Conservation (phyloP, 2,329 filamentous ascomycete genomes). For the Colletotrichum noveboracense region DNA sequence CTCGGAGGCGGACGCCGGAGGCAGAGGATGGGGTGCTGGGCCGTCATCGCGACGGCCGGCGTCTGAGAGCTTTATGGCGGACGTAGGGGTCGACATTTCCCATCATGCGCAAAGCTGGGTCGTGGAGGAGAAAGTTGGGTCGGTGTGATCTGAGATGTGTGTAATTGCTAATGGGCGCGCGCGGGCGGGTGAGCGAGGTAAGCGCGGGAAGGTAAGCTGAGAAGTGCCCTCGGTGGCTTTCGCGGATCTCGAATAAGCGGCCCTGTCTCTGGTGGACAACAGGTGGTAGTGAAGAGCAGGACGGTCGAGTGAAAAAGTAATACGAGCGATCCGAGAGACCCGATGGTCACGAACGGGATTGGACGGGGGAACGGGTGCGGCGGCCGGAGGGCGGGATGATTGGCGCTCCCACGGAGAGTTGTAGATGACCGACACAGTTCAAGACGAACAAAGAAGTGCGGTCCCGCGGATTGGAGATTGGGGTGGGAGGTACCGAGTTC, state of each 20-base stretch:
- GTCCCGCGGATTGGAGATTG: background rate
- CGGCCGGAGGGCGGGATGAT: background rate
- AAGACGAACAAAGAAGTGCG: background rate
- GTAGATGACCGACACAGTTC: background rate
- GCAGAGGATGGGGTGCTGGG: background rate
- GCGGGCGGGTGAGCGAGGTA: background rate
- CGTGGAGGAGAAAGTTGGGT: background rate
- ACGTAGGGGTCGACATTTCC: constrained; percentile 21
- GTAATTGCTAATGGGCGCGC: background rate
- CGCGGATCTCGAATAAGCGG: background rate
- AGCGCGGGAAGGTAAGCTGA: constrained; percentile 9
- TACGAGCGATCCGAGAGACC: constrained; percentile 14
- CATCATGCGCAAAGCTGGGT: constrained; percentile 10
- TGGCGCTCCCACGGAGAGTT: background rate
- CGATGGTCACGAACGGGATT: background rate
- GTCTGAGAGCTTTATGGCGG: constrained; percentile 18
- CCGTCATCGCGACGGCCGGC: constrained; percentile 10
- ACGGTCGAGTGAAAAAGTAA: background rate
- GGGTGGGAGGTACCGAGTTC: background rate
- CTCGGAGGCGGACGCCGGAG: constrained; percentile 26
- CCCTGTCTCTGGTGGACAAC: background rate
- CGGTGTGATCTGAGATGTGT: background rate
- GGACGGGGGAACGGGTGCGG: background rate
- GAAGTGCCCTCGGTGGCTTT: background rate
- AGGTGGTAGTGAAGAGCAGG: background rate